Evolutionary conservation across 2,329 filamentous ascomycete species (phyloP), one percentile per base, ranked within the genome.

Genomic region (Phialemoniopsis sp.): DNA sequence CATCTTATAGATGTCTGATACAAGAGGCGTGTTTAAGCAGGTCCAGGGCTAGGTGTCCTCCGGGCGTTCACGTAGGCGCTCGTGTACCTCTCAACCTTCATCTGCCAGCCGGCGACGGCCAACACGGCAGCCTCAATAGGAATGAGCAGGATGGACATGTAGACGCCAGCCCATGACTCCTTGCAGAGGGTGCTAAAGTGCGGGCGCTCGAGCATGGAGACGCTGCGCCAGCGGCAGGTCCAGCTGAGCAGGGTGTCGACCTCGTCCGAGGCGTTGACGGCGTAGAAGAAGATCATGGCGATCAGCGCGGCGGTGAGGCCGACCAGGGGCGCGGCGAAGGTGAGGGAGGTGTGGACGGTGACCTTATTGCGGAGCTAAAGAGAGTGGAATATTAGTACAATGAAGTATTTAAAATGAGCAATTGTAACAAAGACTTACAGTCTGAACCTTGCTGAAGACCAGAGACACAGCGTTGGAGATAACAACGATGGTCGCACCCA

Each of bases 231-330:
- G 46, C 76, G 75, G 56, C 79, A 83, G 31, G 69, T 74, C 79
- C 79, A 83, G 57, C 74, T 79, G 52, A 80, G 66, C 10, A 82
- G 58, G 7, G 75, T 78, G 52, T 79, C 75, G 42, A 63, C 60
- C 8, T 63, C 65, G 13, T 58, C 59, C 4, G 78, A 80, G 14
- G 67, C 56, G 47, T 80, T 75, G 55, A 76, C 65, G 39, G 64
- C 65, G 51, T 80, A 82, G 56, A 76, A 80, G 56, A 82, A 69
- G 37, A 67, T 60, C 52, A 78, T 72, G 45, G 71, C 68, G 40
- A 80, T 61, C 36, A 80, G 54, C 30, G 73, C 68, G 12, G 65
- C 68, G 34, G 63, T 55, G 37, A 74, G 63, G 43, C 63, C 63
- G 44, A 69, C 46, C 29, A 66, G 54, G 3, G 72, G 68, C 1